Percentiles rank a stretch among this genome's conserved stretches.
These are phyloP conservation scores for Pleurotus salmoneostramineus DNA, from an alignment of 768 basidiomycete genomes.

Conservation along the genomic window DNA sequence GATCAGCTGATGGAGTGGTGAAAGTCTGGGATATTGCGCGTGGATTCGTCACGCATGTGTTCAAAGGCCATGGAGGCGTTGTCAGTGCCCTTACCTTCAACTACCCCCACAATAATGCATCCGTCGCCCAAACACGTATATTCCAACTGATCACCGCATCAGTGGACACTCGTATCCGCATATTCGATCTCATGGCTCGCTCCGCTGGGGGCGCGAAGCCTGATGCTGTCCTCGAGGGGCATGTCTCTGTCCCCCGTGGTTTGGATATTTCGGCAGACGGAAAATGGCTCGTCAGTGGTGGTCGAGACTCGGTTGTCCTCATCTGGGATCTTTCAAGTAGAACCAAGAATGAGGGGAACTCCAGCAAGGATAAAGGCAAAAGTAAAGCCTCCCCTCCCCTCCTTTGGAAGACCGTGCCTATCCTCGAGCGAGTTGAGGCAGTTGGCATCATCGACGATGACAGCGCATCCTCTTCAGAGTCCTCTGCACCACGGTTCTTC, in stretches of 20 bases:
- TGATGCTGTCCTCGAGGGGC: constrained; percentile 85
- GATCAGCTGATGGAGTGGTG: constrained; percentile 93
- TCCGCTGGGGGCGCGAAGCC: constrained; percentile 58
- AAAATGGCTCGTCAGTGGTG: constrained; percentile 86
- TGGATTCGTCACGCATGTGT: constrained; percentile 90
- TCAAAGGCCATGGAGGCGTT: constrained; percentile 97
- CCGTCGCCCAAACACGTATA: constrained; percentile 38
- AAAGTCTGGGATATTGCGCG: constrained; percentile 93
- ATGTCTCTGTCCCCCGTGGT: constrained; percentile 91
- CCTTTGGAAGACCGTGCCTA: constrained; percentile 75
- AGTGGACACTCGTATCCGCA: constrained; percentile 87
- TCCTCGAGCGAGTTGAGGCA: constrained; percentile 84
- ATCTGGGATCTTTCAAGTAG: constrained; percentile 78
- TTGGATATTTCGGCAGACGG: constrained; percentile 84
- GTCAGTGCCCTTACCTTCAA: constrained; percentile 88
- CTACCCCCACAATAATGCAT: constrained; percentile 61
- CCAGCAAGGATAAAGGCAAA: constrained; percentile 48
- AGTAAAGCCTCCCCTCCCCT: constrained; percentile 45
- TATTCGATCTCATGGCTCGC: constrained; percentile 80
- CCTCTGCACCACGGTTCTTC: constrained; percentile 60
- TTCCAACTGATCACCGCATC: constrained; percentile 90
- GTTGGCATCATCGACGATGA: constrained; percentile 64
- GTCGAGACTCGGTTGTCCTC: constrained; percentile 88
- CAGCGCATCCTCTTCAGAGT: constrained; percentile 37
- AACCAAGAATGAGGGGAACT: constrained; percentile 17